Evolutionary conservation across 352 stramenopile genomes (phyloP), one percentile per base, ranked within the genome.

Genomic region (Phytopythium kandeliae): DNA sequence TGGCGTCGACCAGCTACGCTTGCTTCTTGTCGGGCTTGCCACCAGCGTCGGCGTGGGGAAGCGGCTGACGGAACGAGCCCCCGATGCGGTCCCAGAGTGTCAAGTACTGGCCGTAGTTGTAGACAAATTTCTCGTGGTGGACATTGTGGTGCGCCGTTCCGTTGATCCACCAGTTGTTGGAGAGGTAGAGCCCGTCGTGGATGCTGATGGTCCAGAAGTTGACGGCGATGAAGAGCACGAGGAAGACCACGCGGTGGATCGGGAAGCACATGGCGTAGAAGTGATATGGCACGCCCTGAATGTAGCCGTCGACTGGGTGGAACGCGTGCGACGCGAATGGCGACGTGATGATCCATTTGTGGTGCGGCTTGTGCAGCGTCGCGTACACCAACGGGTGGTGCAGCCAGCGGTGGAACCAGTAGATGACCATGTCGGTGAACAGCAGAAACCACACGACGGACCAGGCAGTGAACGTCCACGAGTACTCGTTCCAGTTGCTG

Each of bases 161-260:
- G 44, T 90, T 90, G 47, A 90, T 51, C 58, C 69, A 76, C 54
- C 70, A 58, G 59, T 82, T 85, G 47, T 77, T 65, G 30, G 72
- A 58, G 42, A 89, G 35, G 57, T 83, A 66, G 42, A 71, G 55
- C 0, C 73, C 79, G 51, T 85, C 74, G 58, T 90, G 79, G 61
- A 90, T 90, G 55, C 71, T 85, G 58, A 90, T 85, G 16, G 79
- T 88, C 79, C 79, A 90, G 48, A 79, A 82, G 59, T 90, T 90
- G 48, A 88, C 74, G 1, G 70, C 47, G 16, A 73, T 26, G 54
- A 88, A 90, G 17, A 84, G 57, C 38, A 58, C 65, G 31, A 90
- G 67, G 65, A 84, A 86, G 11, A 78, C 40, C 3, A 58, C 62
- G 45, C 74, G 70, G 57, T 90, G 72, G 26, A 88, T 67, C 15